These are phyloP conservation scores for Rosa hybrid DNA, from an alignment of 331 rosid genomes.

Conservation along the genomic window DNA sequence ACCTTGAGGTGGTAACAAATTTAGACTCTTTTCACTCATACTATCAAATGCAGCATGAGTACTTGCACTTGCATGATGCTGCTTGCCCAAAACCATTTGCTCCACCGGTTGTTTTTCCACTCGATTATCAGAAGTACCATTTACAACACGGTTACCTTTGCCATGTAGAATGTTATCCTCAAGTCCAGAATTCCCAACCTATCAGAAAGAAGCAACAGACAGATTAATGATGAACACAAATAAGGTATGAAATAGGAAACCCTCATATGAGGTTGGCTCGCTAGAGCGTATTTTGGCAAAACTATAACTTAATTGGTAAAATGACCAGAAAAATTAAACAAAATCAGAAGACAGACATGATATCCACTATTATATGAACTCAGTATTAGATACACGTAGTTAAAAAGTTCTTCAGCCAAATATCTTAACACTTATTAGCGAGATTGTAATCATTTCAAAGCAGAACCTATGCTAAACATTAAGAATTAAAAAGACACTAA, in stretches of 20 bases:
- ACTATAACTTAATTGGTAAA: background rate
- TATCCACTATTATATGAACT: background rate
- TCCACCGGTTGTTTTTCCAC: constrained; percentile 42
- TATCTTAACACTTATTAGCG: background rate
- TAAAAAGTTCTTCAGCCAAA: background rate
- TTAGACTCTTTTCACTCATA: constrained; percentile 42
- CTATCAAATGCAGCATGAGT: constrained; percentile 38
- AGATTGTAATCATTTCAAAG: background rate
- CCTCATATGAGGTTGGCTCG: background rate
- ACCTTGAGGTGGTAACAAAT: constrained; percentile 40
- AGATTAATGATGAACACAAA: constrained; percentile 14
- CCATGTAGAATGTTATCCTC: constrained; percentile 37
- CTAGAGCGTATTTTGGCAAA: background rate
- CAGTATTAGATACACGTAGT: background rate
- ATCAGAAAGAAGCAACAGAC: constrained; percentile 28
- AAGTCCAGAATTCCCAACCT: constrained; percentile 58
- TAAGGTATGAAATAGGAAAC: background rate
- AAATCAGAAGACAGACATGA: background rate
- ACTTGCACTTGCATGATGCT: constrained; percentile 42
- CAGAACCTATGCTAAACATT: background rate
- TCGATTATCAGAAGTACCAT: constrained; percentile 43
- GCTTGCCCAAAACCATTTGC: constrained; percentile 44
- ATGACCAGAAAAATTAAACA: background rate
- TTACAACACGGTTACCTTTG: constrained; percentile 40
- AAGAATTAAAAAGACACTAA: background rate